Conservation (phyloP, 495 filamentous ascomycete species). For the Daldinia loculata region DNA sequence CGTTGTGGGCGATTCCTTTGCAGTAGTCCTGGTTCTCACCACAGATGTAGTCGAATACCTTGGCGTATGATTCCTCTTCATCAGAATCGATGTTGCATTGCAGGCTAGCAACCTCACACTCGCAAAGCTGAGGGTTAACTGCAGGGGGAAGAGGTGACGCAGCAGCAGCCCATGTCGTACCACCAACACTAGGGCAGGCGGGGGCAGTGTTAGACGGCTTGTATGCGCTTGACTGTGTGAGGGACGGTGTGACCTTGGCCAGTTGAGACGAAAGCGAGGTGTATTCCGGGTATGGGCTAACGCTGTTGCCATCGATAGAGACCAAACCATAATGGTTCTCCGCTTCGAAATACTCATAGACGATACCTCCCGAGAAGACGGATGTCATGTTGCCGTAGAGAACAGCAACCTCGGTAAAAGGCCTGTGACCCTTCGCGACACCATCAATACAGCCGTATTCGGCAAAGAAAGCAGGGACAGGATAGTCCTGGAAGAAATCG, state of each 20-base stretch:
- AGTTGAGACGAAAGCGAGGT: slow-evolving; percentile 75
- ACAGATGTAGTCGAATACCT: slow-evolving; percentile 72
- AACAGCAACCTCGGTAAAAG: slow-evolving; percentile 83
- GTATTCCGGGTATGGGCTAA: slow-evolving; percentile 75
- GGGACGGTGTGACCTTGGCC: slow-evolving; percentile 68
- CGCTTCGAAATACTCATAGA: slow-evolving; percentile 97
- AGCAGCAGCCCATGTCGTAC: slow-evolving; percentile 71
- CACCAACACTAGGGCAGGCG: slow-evolving; percentile 72
- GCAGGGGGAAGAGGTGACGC: slow-evolving; percentile 80
- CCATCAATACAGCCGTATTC: slow-evolving; percentile 91
- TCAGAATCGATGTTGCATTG: slow-evolving; percentile 68
- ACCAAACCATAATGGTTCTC: slow-evolving; percentile 90
- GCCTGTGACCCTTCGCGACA: slow-evolving; percentile 63
- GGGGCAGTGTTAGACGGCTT: slow-evolving; percentile 76
- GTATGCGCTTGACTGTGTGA: slow-evolving; percentile 73
- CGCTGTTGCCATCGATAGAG: slow-evolving; percentile 62
- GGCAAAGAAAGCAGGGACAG: slow-evolving; percentile 94
- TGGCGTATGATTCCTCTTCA: slow-evolving; percentile 62
- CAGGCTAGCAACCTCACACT: slow-evolving; percentile 77
- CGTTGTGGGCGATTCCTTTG: slow-evolving; percentile 74
- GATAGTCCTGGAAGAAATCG: slow-evolving; percentile 85
- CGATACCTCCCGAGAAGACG: slow-evolving; percentile 87
- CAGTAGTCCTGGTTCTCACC: slow-evolving; percentile 69
- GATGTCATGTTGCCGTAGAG: slow-evolving; percentile 83
- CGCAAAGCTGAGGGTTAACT: slow-evolving; percentile 76